Evolutionary conservation across 2,329 filamentous ascomycete genomes (phyloP).

Genomic region (Ophiostoma ulmi): DNA sequence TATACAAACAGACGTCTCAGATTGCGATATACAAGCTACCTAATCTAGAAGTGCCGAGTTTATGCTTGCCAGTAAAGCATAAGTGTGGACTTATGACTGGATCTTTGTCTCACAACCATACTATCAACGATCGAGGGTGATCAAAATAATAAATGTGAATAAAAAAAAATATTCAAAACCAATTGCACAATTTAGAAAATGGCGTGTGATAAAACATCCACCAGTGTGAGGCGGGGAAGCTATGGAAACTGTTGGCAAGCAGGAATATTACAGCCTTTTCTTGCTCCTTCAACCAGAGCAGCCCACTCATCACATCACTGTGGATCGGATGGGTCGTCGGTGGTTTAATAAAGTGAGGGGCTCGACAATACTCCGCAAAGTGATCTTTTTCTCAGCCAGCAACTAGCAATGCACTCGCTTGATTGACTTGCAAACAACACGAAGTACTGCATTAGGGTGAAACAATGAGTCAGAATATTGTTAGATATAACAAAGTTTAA

Average conservation of each 20-base stretch:
- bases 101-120: not conserved
- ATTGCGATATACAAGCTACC: too few species aligned
- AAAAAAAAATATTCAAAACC: too few species aligned
- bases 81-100: too few species aligned
- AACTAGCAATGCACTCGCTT: not conserved
- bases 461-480: too few species aligned
- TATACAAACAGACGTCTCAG: too few species aligned
- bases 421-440: not conserved
- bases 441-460: not conserved
- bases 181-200: too few species aligned
- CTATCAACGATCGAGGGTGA: not conserved
- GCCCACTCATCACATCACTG: not conserved
- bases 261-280: not conserved
- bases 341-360: not conserved
- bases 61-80: too few species aligned
- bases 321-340: not conserved
- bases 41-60: too few species aligned
- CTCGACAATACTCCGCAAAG: not conserved
- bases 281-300: not conserved
- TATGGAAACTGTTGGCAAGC: not conserved
- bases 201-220: too few species aligned
- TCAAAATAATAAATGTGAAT: not conserved
- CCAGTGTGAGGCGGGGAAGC: not conserved
- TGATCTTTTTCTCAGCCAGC: not conserved
- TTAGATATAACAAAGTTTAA: not conserved